phyloP scores from a whole-genome alignment of 2,329 filamentous ascomycete genomes.

The Neurospora crassa region DNA sequence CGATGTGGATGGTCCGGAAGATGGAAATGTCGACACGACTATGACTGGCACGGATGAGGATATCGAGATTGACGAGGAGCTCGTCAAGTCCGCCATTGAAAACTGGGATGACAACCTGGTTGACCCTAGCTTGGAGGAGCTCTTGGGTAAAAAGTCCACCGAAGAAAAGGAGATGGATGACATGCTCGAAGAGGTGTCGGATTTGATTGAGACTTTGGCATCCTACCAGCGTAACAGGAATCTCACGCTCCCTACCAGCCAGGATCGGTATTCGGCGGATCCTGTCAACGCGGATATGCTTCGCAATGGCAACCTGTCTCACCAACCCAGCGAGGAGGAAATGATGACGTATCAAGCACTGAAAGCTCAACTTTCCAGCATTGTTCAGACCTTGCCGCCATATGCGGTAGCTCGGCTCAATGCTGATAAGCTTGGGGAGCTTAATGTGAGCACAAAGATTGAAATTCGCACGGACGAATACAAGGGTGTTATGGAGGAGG shows the following conservation, averaged over 20 bases:
- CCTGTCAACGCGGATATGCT: constrained; percentile 60
- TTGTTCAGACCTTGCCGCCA: constrained; percentile 69
- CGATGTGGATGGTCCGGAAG: constrained; percentile 35
- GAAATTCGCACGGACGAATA: constrained; percentile 64
- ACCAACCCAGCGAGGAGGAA: constrained; percentile 53
- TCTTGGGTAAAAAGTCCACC: constrained; percentile 40
- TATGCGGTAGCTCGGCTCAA: constrained; percentile 81
- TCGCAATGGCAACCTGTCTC: constrained; percentile 53
- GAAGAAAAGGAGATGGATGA: constrained; percentile 57
- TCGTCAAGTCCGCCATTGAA: constrained; percentile 44
- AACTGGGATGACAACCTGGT: constrained; percentile 49
- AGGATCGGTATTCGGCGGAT: constrained; percentile 50
- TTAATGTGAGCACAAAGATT: constrained; percentile 73
- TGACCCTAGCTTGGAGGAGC: constrained; percentile 47
- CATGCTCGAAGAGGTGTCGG: constrained; percentile 62
- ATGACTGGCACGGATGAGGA: constrained; percentile 22
- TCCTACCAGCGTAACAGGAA: constrained; percentile 76
- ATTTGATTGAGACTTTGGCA: constrained; percentile 65
- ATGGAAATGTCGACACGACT: constrained; percentile 28
- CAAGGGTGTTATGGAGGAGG: constrained; percentile 74
- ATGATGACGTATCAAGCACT: constrained; percentile 59
- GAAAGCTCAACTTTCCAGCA: constrained; percentile 62
- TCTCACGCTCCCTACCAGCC: constrained; percentile 54
- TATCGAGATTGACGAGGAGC: constrained; percentile 39
- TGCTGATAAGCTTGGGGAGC: constrained; percentile 72